Evolutionary conservation across 805 yeast genomes (phyloP).

Genomic region (Wickerhamiella galacta): DNA sequence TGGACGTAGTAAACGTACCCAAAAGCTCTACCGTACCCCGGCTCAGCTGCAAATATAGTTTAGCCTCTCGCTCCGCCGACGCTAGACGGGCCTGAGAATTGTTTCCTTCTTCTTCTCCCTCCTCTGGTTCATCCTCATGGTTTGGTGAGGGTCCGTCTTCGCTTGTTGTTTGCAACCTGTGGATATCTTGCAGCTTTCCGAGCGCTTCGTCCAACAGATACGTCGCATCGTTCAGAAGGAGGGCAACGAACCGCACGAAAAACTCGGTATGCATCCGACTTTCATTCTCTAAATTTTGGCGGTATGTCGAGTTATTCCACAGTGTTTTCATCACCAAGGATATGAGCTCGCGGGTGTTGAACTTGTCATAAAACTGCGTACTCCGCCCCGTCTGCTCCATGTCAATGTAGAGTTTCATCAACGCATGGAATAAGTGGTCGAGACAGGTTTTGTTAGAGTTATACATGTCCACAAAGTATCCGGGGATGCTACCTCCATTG

Average conservation of each 20-base stretch:
- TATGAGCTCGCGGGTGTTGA: constrained; percentile 75
- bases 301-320: constrained; percentile 60
- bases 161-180: constrained; percentile 34
- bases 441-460: constrained; percentile 44
- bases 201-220: constrained; percentile 82
- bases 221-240: constrained; percentile 89
- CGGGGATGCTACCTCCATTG: constrained; percentile 24
- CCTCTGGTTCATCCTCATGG: constrained; percentile 25
- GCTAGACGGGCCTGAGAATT: constrained; percentile 29
- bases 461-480: constrained; percentile 54
- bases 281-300: constrained; percentile 49
- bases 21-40: constrained; percentile 69
- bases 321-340: constrained; percentile 67
- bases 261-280: constrained; percentile 58
- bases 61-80: constrained; percentile 59
- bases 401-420: constrained; percentile 81
- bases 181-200: constrained; percentile 61
- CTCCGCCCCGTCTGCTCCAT: constrained; percentile 93
- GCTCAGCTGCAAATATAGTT: constrained; percentile 64
- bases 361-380: constrained; percentile 90
- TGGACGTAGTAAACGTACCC: constrained; percentile 66
- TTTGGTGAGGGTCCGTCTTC: not conserved
- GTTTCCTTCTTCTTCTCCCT: constrained; percentile 25
- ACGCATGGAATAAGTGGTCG: constrained; percentile 57
- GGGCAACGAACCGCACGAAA: constrained; percentile 80